These are phyloP conservation scores for grape (Vitis vinifera) DNA, from an alignment of 164 flowering plant species.

Conservation along the genomic window DNA sequence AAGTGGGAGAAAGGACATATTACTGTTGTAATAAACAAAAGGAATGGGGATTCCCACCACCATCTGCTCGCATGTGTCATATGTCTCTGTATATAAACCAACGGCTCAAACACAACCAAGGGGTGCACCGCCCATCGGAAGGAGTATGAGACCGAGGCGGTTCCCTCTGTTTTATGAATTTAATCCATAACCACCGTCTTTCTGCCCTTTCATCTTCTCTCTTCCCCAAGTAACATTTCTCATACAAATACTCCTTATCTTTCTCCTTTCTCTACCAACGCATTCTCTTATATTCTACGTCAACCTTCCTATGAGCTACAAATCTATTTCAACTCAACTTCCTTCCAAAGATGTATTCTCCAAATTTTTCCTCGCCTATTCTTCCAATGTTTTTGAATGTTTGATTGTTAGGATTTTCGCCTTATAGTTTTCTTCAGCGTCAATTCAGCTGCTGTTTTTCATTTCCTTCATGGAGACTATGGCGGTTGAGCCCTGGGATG, in stretches of 20 bases:
- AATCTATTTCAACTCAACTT: neutral
- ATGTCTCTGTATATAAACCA: slow-evolving; percentile 4
- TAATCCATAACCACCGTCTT: neutral
- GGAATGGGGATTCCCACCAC: too few species aligned
- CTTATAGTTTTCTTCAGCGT: too few species aligned
- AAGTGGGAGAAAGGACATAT: too few species aligned
- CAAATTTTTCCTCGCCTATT: neutral
- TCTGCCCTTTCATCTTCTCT: neutral
- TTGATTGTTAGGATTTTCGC: too few species aligned
- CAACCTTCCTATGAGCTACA: neutral
- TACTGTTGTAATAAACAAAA: too few species aligned
- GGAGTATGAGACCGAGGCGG: slow-evolving; percentile 3
- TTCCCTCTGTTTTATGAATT: slow-evolving; percentile 8
- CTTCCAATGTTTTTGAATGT: too few species aligned
- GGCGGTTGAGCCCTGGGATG: too few species aligned
- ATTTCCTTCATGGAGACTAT: too few species aligned
- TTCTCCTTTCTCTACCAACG: neutral
- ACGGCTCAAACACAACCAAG: neutral
- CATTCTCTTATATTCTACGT: neutral
- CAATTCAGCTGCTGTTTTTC: neutral
- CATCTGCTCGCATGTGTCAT: too few species aligned
- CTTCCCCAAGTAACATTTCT: neutral
- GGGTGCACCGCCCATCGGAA: slow-evolving; percentile 11
- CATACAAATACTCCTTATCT: neutral
- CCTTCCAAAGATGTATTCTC: neutral